These are phyloP conservation scores for Knufia fluminis DNA, from an alignment of 2,329 filamentous ascomycete species.

Conservation along the genomic window DNA sequence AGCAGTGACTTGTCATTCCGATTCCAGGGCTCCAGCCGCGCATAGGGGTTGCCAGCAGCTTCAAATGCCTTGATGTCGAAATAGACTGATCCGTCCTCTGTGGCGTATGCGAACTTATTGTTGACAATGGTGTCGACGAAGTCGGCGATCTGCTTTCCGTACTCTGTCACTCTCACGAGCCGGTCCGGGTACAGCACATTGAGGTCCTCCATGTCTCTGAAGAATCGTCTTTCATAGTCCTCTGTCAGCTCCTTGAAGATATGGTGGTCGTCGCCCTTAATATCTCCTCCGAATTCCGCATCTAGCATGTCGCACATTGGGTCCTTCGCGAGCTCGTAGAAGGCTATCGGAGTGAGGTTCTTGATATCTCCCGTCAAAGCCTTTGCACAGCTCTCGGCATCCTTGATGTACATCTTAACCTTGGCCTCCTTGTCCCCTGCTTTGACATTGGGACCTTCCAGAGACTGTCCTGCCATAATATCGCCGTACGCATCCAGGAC, in stretches of 20 bases:
- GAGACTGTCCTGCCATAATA: constrained; percentile 45
- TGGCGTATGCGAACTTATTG: constrained; percentile 75
- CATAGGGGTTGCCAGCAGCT: constrained; percentile 73
- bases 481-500: constrained; percentile 44
- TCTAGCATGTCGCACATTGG: constrained; percentile 79
- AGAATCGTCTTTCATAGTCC: constrained; percentile 79
- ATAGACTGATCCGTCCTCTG: constrained; percentile 75
- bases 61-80: constrained; percentile 88
- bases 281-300: constrained; percentile 44
- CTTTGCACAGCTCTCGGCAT: constrained; percentile 44
- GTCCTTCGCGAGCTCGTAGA: constrained; percentile 52
- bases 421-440: constrained; percentile 75
- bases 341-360: constrained; percentile 31
- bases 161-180: constrained; percentile 85
- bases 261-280: constrained; percentile 53
- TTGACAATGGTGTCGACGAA: constrained; percentile 76
- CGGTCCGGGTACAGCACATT: constrained; percentile 78
- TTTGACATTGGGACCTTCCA: constrained; percentile 41
- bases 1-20: constrained; percentile 72
- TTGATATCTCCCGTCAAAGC: constrained; percentile 34
- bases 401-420: constrained; percentile 78
- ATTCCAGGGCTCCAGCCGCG: constrained; percentile 75
- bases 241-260: constrained; percentile 83
- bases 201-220: constrained; percentile 74
- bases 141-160: constrained; percentile 72